These are phyloP conservation scores for Tylopilus balloui DNA, from an alignment of 768 basidiomycete genomes.

Conservation along the genomic window DNA sequence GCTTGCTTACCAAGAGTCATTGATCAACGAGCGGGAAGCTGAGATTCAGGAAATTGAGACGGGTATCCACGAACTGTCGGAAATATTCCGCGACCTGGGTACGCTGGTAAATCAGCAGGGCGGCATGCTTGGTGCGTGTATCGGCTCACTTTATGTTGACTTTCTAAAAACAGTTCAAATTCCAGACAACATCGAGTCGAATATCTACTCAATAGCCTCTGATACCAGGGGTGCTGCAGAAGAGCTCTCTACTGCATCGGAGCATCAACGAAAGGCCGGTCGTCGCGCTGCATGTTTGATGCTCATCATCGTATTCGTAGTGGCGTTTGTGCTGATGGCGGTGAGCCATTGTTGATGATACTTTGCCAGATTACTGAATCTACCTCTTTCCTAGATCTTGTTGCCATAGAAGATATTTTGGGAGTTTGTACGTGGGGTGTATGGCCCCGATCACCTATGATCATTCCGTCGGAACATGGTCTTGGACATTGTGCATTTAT, in stretches of 20 bases:
- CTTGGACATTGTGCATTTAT: conserved; percentile 14
- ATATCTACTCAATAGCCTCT: conserved; percentile 79
- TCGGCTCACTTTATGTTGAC: background rate
- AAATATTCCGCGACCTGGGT: conserved; percentile 95
- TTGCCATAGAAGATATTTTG: conserved; percentile 18
- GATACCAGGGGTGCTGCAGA: conserved; percentile 81
- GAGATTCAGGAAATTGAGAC: conserved; percentile 97
- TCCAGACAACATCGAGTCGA: conserved; percentile 91
- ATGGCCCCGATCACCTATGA: conserved; percentile 1
- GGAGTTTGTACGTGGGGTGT: background rate
- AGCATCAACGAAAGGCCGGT: conserved; percentile 93
- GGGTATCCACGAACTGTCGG: conserved; percentile 92
- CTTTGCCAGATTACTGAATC: background rate
- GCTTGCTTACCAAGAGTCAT: conserved; percentile 91
- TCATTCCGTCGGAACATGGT: conserved; percentile 6
- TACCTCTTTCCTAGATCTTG: conserved; percentile 14
- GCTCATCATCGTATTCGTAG: conserved; percentile 81
- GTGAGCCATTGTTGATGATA: conserved; percentile 47
- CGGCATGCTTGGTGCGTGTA: conserved; percentile 77
- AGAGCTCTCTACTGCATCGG: conserved; percentile 84
- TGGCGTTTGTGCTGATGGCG: conserved; percentile 85
- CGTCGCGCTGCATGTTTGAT: conserved; percentile 85
- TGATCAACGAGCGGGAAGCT: conserved; percentile 75
- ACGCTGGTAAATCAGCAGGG: conserved; percentile 94
- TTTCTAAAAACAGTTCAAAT: background rate